Base-by-base conservation (phyloP, 306 rosid genomes). In the Sindora glabra region DNA sequence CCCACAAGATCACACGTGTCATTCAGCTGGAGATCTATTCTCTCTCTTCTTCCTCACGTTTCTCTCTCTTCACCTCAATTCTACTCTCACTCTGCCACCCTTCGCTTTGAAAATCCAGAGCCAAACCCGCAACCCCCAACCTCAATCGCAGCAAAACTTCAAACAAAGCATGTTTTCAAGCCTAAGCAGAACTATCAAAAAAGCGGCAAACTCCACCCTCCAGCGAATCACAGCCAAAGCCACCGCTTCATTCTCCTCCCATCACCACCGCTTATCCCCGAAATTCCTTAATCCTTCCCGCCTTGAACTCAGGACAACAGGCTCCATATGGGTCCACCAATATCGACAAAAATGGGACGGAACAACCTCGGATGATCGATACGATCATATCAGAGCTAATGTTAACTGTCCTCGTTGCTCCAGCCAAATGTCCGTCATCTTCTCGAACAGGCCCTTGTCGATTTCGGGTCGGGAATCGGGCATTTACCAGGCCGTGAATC, bases 361-460 rank as follows among this genome's bases (percentile, higher is more conserved):
- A 15, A 56, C 40, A 4, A 38, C 44, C 23, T 50, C 48, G 1
- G 54, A 30, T 39, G 75, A 54, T 26, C 62, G 71, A 2, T 81
- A 76, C 50, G 83, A 85, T 5, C 70, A 79, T 62, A 76, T 85
- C 32, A 79, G 67, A 48, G 88, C 86, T 2, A 74, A 76, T 8
- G 81, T 63, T 8, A 85, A 79, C 18, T 85, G 92, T 57, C 92
- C 92, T 0, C 82, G 88, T 10, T 85, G 92, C 70, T 65, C 83
- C 2, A 42, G 38, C 6, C 59, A 48, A 13, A 85, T 85, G 86
- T 46, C 78, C 13, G 68, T 85, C n/a, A n/a, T 77, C 6, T 85
- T 85, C 76, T 81, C 92, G 11, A 85, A 80, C 73, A 65, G 92
- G 8, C 92, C 86, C 18, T 67, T 85, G 2, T 81, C 92, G 38